Base-by-base conservation (phyloP, 1,284 basidiomycete genomes). In the Psilocybe mexicana region DNA sequence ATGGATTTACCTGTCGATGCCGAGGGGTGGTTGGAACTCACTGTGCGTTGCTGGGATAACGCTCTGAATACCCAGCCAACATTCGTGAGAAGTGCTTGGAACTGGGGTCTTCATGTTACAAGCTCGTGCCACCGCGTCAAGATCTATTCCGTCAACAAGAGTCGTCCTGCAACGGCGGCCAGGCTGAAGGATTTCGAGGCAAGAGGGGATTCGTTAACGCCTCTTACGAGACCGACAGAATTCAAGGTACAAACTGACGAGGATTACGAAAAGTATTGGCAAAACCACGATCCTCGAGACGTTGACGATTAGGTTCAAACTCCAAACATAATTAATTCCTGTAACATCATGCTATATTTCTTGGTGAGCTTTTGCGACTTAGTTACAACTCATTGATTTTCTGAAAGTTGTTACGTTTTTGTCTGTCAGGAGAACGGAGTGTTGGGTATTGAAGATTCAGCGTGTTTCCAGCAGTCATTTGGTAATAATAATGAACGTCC, bases 81-180 rank as follows among this genome's bases (percentile, higher is more conserved):
- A 10, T 57, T 57, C 14, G 59, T 61, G 6, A 52, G 59, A 25
- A 57, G 55, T 14, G 59, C 59, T 2, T 61, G 59, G 59, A 61
- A 61, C 40, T 61, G 59, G 59, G 59, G 56, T 18, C 25, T 61
- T 25, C 59, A 61, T 28, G 59, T 61, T 12, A 61, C 59, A n/a
- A 57, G 55, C 4, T 61, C 59, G n/a, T 44, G 26, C 30, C 35
- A 36, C 40, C 56, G 59, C 14, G 50, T 61, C 43, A 61, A 61
- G 44, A 52, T 61, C 1, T 61, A 61, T 33, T 57, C 55, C 33
- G 55, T 61, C 28, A 61, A 61, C 26, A 61, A 57, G 53, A 46
- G 47, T 30, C 45, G 45, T 24, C 48, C 48, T 11, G 55, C 33
- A 6, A 61, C 59, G 18, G 48, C 55, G 25, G 30, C 54, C 33